A percentile compares a stretch with the other conserved stretches of the same genome.
These are phyloP conservation scores for Chaetoscypha palmicola DNA, from an alignment of 2,329 filamentous ascomycete genomes.

Conservation along the genomic window DNA sequence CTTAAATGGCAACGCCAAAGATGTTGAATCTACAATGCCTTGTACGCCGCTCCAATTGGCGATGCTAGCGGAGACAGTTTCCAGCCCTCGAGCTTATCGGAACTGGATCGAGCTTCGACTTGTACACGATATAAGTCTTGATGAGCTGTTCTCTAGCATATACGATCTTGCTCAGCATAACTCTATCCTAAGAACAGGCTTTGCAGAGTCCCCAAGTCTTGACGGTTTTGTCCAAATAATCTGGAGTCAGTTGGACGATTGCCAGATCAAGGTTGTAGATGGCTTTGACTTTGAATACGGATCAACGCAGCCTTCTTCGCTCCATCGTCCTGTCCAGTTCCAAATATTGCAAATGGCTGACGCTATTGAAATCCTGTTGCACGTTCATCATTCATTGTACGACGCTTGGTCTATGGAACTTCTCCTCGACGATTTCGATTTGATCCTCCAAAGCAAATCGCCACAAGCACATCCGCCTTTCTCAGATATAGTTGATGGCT, in stretches of 20 bases:
- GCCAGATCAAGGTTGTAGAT: constrained; percentile 34
- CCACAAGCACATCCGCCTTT: constrained; percentile 49
- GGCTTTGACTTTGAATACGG: constrained; percentile 35
- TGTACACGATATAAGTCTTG: constrained; percentile 25
- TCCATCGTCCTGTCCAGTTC: constrained; percentile 51
- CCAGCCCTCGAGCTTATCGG: constrained; percentile 57
- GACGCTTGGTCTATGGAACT: constrained; percentile 91
- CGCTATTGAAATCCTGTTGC: constrained; percentile 29
- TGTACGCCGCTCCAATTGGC: constrained; percentile 71
- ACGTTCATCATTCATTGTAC: constrained; percentile 78
- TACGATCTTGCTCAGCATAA: constrained; percentile 45
- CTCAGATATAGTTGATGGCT: constrained; percentile 47
- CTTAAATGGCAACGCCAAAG: constrained; percentile 30
- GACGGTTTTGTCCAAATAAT: constrained; percentile 55
- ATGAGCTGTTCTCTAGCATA: constrained; percentile 44
- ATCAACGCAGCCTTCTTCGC: constrained; percentile 33
- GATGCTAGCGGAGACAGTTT: constrained; percentile 71
- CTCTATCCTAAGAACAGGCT: constrained; percentile 67
- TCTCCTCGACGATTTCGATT: constrained; percentile 58
- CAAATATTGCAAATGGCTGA: constrained; percentile 39
- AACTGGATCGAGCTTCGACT: constrained; percentile 65
- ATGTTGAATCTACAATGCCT: constrained; percentile 42
- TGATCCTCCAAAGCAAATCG: constrained; percentile 29
- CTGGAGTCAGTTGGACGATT: constrained; percentile 45
- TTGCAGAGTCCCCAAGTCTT: constrained; percentile 43